Evolutionary conservation across 2,329 filamentous ascomycete species (phyloP), one percentile per base, ranked within the genome.

Genomic region (Ophiognomonia clavigignenti-juglandacearum): DNA sequence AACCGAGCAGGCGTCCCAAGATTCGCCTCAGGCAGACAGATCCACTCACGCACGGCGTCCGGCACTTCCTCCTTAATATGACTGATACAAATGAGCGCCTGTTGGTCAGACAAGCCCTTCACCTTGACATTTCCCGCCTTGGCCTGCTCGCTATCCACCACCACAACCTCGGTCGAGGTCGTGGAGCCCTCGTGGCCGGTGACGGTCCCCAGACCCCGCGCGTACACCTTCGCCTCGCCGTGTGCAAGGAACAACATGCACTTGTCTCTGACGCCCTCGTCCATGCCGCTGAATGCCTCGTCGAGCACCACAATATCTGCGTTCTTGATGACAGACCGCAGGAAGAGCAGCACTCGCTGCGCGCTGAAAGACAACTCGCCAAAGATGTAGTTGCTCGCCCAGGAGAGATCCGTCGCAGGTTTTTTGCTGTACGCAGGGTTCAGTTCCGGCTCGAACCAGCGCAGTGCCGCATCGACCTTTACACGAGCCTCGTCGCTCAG

Each of bases 21-120:
- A 44, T 84, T 86, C 4, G 84, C 75, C 64, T 91, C 86, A 1
- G 92, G 90, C 24, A 96, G 70, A 62, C 88, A 91, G 42, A 97
- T 73, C 85, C 87, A 97, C 61, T 95, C 82, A 39, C 88, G 71
- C 20, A 96, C 78, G 55, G 83, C 85, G 41, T 85, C 83, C 0
- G 93, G 93, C 9, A 97, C 86, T 65, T 98, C 93, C 58, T 96
- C 90, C 53, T 83, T 83, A 51, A 92, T 76, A 67, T 98, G 93
- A 52, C 89, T 93, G 50, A 97, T 92, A 54, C 91, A 89, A n/a
- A 97, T 77, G 45, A 98, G 68, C 1, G 90, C 90, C 66, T 97
- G 92, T 19, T 80, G 65, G 1, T 81, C 71, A 2, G 75, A 74
- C 47, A 96, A 65, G 0, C 89, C 89, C 1, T 59, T 60, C 4